Percentiles rank a stretch among this genome's conserved stretches.
Evolutionary conservation across 305 asterid genomes (phyloP).

Genomic region (Rubia peregrina): DNA sequence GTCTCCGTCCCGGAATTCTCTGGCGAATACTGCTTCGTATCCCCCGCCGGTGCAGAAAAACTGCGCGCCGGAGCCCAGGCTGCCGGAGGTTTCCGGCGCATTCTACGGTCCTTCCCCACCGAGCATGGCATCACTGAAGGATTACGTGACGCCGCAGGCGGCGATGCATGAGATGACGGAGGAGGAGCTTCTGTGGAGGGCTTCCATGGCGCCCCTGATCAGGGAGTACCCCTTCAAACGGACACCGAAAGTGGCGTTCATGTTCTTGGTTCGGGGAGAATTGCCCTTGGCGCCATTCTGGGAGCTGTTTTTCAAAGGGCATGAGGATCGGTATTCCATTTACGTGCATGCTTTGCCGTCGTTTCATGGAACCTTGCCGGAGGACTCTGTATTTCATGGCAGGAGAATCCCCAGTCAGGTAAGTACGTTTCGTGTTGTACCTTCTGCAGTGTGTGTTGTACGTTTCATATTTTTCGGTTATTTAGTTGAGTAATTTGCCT

Average conservation of each 20-base stretch:
- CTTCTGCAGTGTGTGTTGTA: neutral
- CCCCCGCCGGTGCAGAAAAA: neutral
- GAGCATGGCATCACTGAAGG: conserved; percentile 28
- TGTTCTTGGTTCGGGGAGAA: conserved; percentile 60
- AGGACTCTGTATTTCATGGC: conserved; percentile 51
- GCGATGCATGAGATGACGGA: conserved; percentile 59
- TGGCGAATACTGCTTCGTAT: neutral
- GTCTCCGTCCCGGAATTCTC: conserved; percentile 1
- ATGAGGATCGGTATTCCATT: conserved; percentile 47
- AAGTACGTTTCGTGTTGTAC: neutral
- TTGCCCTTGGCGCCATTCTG: conserved; percentile 78
- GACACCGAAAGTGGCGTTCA: conserved; percentile 63
- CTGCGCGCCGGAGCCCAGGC: conserved; percentile 6
- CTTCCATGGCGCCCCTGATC: conserved; percentile 51
- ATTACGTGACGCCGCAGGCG: conserved; percentile 25
- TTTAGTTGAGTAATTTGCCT: neutral
- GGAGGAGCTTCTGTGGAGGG: conserved; percentile 60
- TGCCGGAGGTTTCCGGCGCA: conserved; percentile 1
- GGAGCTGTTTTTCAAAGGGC: conserved; percentile 68
- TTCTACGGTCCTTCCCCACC: neutral
- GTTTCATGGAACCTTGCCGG: conserved; percentile 30
- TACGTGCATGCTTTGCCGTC: conserved; percentile 63
- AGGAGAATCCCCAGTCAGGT: conserved; percentile 78
- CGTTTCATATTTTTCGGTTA: neutral
- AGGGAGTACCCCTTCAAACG: conserved; percentile 30